Conservation (phyloP, 345 rosid species). For the Orychophragmus violaceus region DNA sequence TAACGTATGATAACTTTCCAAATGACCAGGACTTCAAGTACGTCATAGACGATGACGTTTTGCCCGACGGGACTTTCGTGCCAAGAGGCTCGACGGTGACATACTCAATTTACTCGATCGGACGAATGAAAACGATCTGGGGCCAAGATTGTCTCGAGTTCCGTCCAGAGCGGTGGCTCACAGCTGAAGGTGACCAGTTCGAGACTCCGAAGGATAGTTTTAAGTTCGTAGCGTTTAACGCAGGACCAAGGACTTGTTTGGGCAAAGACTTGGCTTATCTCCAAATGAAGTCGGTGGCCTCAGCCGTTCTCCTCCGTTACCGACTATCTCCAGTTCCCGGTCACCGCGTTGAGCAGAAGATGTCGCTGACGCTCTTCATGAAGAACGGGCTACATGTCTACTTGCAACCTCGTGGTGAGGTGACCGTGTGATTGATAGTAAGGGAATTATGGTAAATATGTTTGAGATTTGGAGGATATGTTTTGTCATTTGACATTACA, state of each 20-base stretch:
- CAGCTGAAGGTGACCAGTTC: slow-evolving; percentile 47
- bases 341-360: slow-evolving; percentile 87
- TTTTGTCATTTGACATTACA: slow-evolving; percentile 4
- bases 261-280: slow-evolving; percentile 90
- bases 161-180: slow-evolving; percentile 80
- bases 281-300: slow-evolving; percentile 86
- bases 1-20: slow-evolving; percentile 14
- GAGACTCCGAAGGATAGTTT: slow-evolving; percentile 73
- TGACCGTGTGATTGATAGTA: background rate
- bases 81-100: slow-evolving; percentile 87
- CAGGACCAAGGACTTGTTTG: slow-evolving; percentile 88
- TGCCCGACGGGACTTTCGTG: slow-evolving; percentile 71
- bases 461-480: background rate
- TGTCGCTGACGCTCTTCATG: slow-evolving; percentile 90
- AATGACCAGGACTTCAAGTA: slow-evolving; percentile 58
- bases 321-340: slow-evolving; percentile 58
- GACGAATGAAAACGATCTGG: slow-evolving; percentile 89
- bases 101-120: slow-evolving; percentile 78
- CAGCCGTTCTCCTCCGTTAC: slow-evolving; percentile 81
- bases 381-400: slow-evolving; percentile 67
- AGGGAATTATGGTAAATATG: slow-evolving; percentile 10
- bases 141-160: slow-evolving; percentile 81
- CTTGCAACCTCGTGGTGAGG: slow-evolving; percentile 61
- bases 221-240: slow-evolving; percentile 84
- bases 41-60: slow-evolving; percentile 59